A percentile compares a stretch with the other conserved stretches of the same genome.
Evolutionary conservation across 1,284 basidiomycete species (phyloP).

Genomic region (Cutaneotrichosporon sp.): DNA sequence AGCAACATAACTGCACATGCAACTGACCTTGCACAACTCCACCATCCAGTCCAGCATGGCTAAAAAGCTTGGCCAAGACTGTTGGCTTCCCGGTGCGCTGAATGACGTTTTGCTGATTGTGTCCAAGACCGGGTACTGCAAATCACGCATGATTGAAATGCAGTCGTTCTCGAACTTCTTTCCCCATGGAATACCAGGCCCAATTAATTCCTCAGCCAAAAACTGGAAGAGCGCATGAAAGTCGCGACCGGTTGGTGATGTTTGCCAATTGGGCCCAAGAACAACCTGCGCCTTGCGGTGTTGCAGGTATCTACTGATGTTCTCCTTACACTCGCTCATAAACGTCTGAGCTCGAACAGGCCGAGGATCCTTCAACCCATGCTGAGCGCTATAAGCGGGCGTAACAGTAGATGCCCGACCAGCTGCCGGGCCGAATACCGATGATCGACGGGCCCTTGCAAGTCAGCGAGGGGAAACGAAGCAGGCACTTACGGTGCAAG

Average conservation of each 20-base stretch:
- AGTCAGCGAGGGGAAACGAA: not conserved
- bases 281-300: conserved; percentile 56
- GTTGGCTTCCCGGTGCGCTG: conserved; percentile 74
- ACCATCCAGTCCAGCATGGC: conserved; percentile 83
- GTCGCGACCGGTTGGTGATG: conserved; percentile 71
- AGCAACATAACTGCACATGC: not conserved
- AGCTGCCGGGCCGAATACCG: conserved; percentile 54
- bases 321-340: conserved; percentile 66
- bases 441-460: conserved; percentile 61
- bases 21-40: conserved; percentile 53
- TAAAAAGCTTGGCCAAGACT: conserved; percentile 73
- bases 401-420: conserved; percentile 41
- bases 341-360: conserved; percentile 66
- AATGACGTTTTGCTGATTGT: conserved; percentile 73
- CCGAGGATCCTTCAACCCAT: conserved; percentile 59
- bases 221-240: conserved; percentile 74
- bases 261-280: conserved; percentile 60
- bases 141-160: conserved; percentile 60
- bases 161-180: conserved; percentile 75
- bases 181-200: conserved; percentile 56
- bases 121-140: conserved; percentile 69
- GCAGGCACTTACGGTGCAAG: conserved; percentile 4
- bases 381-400: conserved; percentile 49
- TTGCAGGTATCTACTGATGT: conserved; percentile 65
- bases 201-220: conserved; percentile 61